Evolutionary conservation across 495 filamentous ascomycete species (phyloP).

Genomic region (Geopyxis carbonaria): DNA sequence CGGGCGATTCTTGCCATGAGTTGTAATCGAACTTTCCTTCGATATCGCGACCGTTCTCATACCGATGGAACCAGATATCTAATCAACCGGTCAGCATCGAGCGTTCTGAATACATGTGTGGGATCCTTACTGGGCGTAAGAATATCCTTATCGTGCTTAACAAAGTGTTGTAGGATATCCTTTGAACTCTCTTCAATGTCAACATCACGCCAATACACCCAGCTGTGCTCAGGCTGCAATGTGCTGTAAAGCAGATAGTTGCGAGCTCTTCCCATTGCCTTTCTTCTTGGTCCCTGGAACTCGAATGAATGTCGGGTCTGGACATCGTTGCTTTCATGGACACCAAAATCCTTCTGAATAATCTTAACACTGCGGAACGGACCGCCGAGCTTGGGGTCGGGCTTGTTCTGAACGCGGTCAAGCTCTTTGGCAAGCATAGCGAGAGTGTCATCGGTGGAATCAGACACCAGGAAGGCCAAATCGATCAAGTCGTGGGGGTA

Average conservation of each 20-base stretch:
- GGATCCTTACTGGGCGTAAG: constrained; percentile 73
- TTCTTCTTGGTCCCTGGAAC: constrained; percentile 78
- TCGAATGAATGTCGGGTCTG: constrained; percentile 68
- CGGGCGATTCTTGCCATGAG: constrained; percentile 90
- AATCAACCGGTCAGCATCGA: constrained; percentile 23
- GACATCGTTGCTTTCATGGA: constrained; percentile 48
- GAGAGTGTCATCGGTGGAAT: constrained; percentile 76
- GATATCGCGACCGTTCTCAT: constrained; percentile 63
- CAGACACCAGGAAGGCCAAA: constrained; percentile 83
- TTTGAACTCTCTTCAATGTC: constrained; percentile 83
- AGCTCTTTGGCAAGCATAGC: constrained; percentile 65
- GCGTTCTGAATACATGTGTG: background rate
- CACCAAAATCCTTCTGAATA: constrained; percentile 79
- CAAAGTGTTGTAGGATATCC: constrained; percentile 84
- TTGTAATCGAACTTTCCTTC: constrained; percentile 98
- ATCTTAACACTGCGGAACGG: constrained; percentile 72
- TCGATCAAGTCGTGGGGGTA: constrained; percentile 96
- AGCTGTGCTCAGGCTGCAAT: constrained; percentile 81
- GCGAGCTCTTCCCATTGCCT: constrained; percentile 72
- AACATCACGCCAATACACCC: constrained; percentile 98
- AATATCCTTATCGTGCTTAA: constrained; percentile 81
- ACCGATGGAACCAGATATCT: constrained; percentile 98
- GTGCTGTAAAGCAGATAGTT: constrained; percentile 81
- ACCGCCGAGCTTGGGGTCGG: constrained; percentile 40
- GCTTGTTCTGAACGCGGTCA: constrained; percentile 68